Percentiles rank a stretch among this genome's conserved stretches.
phyloP scores from a whole-genome alignment of 208 protist species.

The Crithidia mellificae region DNA sequence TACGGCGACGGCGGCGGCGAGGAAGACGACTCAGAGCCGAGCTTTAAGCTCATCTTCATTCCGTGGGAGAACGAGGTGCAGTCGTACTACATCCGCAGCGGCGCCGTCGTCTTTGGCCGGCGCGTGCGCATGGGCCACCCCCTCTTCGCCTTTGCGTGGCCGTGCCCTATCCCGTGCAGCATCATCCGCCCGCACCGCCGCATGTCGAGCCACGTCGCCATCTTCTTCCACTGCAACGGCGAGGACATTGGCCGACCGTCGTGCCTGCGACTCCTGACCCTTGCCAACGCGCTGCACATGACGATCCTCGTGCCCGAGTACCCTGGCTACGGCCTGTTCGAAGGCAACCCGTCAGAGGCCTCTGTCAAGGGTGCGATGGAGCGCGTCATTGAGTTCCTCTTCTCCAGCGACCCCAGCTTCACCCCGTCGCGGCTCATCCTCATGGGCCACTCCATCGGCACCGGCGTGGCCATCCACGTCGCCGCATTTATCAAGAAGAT shows the following conservation, averaged over 20 bases:
- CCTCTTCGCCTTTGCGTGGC: slow-evolving; percentile 21
- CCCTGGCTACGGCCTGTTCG: slow-evolving; percentile 48
- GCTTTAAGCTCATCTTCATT: slow-evolving; percentile 45
- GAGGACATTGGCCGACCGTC: slow-evolving; percentile 47
- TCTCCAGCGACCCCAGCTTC: slow-evolving; percentile 35
- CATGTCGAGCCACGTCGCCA: slow-evolving; percentile 52
- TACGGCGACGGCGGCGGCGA: not conserved
- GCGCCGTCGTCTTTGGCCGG: slow-evolving; percentile 37
- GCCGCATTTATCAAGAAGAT: slow-evolving; percentile 36
- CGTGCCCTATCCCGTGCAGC: slow-evolving; percentile 45
- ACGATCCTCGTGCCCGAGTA: slow-evolving; percentile 50
- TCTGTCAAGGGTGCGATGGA: slow-evolving; percentile 46
- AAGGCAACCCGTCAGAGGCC: slow-evolving; percentile 37
- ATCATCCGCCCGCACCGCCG: slow-evolving; percentile 42
- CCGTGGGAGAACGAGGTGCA: slow-evolving; percentile 41
- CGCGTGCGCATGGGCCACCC: slow-evolving; percentile 26
- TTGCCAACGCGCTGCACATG: slow-evolving; percentile 54
- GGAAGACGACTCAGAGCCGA: slow-evolving; percentile 17
- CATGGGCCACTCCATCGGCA: slow-evolving; percentile 59
- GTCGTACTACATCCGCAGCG: slow-evolving; percentile 37
- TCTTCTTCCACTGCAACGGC: slow-evolving; percentile 60
- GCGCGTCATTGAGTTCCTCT: slow-evolving; percentile 46
- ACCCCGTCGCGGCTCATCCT: slow-evolving; percentile 45
- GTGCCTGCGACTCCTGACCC: slow-evolving; percentile 33
- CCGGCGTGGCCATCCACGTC: slow-evolving; percentile 43